A percentile compares a stretch with the other conserved stretches of the same genome.
phyloP scores from a whole-genome alignment of 2,329 filamentous ascomycete species.

The Phialocephala subalpina region DNA sequence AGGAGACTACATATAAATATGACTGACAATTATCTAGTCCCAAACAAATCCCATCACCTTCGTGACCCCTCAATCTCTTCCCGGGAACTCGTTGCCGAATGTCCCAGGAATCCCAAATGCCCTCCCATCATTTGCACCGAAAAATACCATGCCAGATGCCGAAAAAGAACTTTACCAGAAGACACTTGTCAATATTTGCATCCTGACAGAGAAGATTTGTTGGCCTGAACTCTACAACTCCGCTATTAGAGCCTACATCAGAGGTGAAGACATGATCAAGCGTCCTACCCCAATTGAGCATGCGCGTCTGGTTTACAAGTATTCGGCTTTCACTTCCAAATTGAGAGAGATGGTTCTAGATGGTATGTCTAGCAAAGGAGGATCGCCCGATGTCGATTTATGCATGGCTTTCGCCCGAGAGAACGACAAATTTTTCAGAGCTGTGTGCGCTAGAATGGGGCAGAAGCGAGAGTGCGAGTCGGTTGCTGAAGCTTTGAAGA shows the following conservation, averaged over 20 bases:
- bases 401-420: not conserved
- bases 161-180: conserved; percentile 2
- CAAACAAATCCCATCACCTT: too few relatives aligned
- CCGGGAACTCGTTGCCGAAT: too few relatives aligned
- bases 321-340: not conserved
- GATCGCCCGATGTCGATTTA: not conserved
- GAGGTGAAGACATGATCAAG: conserved; percentile 13
- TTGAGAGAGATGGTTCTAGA: conserved; percentile 12
- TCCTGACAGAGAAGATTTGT: conserved; percentile 26
- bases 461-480: not conserved
- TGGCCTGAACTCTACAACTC: conserved; percentile 30
- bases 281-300: conserved; percentile 2
- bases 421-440: not conserved
- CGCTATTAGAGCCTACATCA: conserved; percentile 27
- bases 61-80: too few relatives aligned
- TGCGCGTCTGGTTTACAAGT: conserved; percentile 20
- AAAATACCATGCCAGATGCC: not conserved
- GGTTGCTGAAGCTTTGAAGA: not conserved
- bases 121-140: not conserved
- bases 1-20: too few relatives aligned
- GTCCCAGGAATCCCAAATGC: not conserved
- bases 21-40: too few relatives aligned
- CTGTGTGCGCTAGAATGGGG: not conserved
- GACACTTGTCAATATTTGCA: conserved; percentile 27
- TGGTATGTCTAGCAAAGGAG: not conserved